Evolutionary conservation across 2,329 filamentous ascomycete species (phyloP).

Genomic region (Colletotrichum acutatum): DNA sequence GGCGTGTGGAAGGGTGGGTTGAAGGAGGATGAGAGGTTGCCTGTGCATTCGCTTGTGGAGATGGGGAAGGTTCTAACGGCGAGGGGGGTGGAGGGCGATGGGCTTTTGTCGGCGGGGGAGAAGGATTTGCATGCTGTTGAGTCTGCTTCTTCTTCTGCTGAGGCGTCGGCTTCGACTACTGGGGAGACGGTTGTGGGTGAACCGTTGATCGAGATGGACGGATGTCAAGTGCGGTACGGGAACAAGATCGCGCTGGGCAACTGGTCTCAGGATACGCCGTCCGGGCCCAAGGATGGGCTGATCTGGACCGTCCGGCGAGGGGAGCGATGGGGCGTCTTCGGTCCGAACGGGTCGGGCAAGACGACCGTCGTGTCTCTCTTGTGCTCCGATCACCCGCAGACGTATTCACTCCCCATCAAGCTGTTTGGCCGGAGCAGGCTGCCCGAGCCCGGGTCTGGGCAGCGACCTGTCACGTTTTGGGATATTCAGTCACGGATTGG

Average conservation of each 20-base stretch:
- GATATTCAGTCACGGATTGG: conserved; percentile 91
- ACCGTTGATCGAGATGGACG: conserved; percentile 85
- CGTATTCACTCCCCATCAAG: conserved; percentile 88
- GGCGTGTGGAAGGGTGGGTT: conserved; percentile 56
- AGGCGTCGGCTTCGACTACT: background rate
- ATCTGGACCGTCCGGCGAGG: conserved; percentile 86
- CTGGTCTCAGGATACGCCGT: conserved; percentile 72
- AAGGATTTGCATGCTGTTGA: conserved; percentile 21
- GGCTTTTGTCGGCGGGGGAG: conserved; percentile 46
- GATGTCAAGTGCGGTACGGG: conserved; percentile 84
- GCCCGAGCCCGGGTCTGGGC: conserved; percentile 73
- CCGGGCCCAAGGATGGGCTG: conserved; percentile 70
- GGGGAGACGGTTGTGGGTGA: conserved; percentile 60
- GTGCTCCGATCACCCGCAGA: conserved; percentile 94
- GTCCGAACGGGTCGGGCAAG: conserved; percentile 94
- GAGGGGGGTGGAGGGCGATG: conserved; percentile 49
- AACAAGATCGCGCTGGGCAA: conserved; percentile 81
- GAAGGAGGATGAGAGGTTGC: conserved; percentile 59
- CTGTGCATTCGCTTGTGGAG: conserved; percentile 59
- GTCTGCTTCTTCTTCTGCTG: background rate
- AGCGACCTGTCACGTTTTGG: conserved; percentile 86
- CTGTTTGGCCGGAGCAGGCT: conserved; percentile 87
- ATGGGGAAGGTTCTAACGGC: conserved; percentile 60
- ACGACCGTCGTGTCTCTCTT: conserved; percentile 93
- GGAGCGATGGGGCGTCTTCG: conserved; percentile 92